Evolutionary conservation across 306 rosid genomes (phyloP).

Genomic region (Morella rubra): DNA sequence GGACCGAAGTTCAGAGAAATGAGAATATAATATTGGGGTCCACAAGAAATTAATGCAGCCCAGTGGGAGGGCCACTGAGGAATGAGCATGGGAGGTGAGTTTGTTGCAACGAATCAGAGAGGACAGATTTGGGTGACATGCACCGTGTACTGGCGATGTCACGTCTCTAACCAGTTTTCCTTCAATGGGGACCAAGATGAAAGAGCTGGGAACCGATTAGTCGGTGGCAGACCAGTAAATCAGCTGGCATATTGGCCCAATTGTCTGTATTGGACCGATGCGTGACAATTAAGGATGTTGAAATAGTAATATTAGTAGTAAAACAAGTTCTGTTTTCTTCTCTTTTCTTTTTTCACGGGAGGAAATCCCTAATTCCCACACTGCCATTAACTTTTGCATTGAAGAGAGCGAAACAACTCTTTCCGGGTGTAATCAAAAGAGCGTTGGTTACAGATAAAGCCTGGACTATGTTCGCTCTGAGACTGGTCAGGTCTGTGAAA

Average conservation of each 20-base stretch:
- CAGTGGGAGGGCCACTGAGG: slow-evolving; percentile 5
- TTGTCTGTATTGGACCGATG: background rate
- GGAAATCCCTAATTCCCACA: background rate
- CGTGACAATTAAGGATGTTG: background rate
- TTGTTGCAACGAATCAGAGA: background rate
- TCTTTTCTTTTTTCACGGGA: background rate
- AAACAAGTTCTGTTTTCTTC: no score
- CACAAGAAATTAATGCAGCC: slow-evolving; percentile 30
- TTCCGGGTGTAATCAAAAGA: slow-evolving; percentile 28
- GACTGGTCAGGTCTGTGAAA: slow-evolving; percentile 27
- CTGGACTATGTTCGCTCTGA: slow-evolving; percentile 37
- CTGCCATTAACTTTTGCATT: slow-evolving; percentile 14
- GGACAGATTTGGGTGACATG: slow-evolving; percentile 26
- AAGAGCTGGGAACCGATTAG: background rate
- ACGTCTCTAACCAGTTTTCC: background rate
- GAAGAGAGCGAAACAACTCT: slow-evolving; percentile 29
- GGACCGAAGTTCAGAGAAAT: no score
- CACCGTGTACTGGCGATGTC: background rate
- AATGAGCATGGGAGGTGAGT: background rate
- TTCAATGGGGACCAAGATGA: slow-evolving; percentile 7
- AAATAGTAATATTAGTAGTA: background rate
- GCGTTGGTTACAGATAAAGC: slow-evolving; percentile 69
- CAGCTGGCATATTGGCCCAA: background rate
- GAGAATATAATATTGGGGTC: background rate
- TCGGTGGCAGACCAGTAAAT: background rate